Percentiles rank a stretch among this genome's conserved stretches.
Conservation (phyloP, 2,329 filamentous ascomycete genomes). For the Aspergillus bombycis region DNA sequence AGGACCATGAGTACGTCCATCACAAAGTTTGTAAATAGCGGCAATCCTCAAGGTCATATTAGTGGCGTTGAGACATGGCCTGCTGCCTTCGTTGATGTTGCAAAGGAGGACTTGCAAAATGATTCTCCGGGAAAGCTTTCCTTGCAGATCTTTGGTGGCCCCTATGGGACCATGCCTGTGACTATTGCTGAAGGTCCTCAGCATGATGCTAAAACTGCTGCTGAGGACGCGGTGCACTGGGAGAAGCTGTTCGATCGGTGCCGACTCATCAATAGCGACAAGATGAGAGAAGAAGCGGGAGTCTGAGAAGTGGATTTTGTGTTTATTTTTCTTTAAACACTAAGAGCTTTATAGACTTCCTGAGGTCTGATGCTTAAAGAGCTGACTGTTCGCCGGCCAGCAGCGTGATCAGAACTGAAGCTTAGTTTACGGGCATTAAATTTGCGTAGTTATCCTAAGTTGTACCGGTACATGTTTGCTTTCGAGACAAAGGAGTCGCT, state of each 20-base stretch:
- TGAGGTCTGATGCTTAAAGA: not conserved
- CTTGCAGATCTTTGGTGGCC: slow-evolving; percentile 14
- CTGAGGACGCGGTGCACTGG: slow-evolving; percentile 9
- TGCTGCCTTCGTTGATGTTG: not conserved
- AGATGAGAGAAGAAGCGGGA: slow-evolving; percentile 14
- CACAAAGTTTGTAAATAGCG: slow-evolving; percentile 9
- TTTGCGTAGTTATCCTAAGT: not conserved
- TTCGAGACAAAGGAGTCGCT: not conserved
- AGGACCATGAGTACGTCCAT: slow-evolving; percentile 14
- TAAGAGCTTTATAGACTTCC: not conserved
- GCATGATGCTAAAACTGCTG: not conserved
- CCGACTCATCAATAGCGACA: slow-evolving; percentile 15
- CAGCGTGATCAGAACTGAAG: no score
- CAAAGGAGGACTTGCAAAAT: not conserved
- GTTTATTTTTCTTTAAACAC: not conserved
- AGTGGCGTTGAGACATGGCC: slow-evolving; percentile 6
- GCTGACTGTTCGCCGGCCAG: no score
- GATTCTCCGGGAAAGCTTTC: slow-evolving; percentile 4
- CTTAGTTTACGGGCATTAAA: not conserved
- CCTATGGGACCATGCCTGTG: not conserved
- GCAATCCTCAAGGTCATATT: not conserved
- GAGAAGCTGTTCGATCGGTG: slow-evolving; percentile 17
- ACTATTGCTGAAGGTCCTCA: not conserved
- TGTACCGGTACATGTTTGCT: not conserved
- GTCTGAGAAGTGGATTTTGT: slow-evolving; percentile 1